Percentiles rank a stretch among this genome's conserved stretches.
Conservation (phyloP, 768 basidiomycete species). For the Russula ochroleuca region DNA sequence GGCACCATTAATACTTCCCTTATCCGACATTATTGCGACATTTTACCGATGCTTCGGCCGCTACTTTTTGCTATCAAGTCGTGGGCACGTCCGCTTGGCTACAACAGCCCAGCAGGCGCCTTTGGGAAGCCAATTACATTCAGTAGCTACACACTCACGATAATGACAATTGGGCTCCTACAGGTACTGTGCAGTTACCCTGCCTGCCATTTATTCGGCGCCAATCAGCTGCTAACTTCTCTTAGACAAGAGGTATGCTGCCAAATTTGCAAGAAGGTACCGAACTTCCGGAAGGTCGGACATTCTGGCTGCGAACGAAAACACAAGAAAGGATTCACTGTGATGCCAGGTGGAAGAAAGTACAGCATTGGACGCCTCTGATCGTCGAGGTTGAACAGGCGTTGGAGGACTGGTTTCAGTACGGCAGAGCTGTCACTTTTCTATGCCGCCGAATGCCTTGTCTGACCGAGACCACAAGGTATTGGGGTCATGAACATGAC, state of each 20-base stretch:
- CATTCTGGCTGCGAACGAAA: conserved; percentile 37
- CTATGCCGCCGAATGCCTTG: neutral
- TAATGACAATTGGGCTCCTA: conserved; percentile 58
- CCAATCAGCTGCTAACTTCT: neutral
- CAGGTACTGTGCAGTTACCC: conserved; percentile 41
- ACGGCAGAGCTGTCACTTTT: conserved; percentile 5
- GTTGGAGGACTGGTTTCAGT: conserved; percentile 17
- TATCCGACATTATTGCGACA: conserved; percentile 47
- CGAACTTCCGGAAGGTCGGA: conserved; percentile 17
- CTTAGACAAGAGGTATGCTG: conserved; percentile 42
- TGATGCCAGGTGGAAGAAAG: conserved; percentile 21
- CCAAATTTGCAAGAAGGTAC: conserved; percentile 51
- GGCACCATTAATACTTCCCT: conserved; percentile 51
- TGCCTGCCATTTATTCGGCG: neutral
- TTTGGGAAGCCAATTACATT: conserved; percentile 37
- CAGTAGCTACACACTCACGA: conserved; percentile 56
- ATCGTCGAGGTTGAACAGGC: conserved; percentile 15
- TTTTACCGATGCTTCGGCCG: conserved; percentile 42
- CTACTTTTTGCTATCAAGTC: conserved; percentile 49
- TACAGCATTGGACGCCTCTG: conserved; percentile 9
- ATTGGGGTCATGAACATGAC: conserved; percentile 42
- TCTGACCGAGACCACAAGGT: conserved; percentile 35
- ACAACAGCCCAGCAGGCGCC: conserved; percentile 44
- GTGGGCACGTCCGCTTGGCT: conserved; percentile 53
- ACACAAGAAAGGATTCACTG: conserved; percentile 17